These are phyloP conservation scores for Thermothelomyces thermophilus DNA, from an alignment of 2,329 filamentous ascomycete species.

Conservation along the genomic window DNA sequence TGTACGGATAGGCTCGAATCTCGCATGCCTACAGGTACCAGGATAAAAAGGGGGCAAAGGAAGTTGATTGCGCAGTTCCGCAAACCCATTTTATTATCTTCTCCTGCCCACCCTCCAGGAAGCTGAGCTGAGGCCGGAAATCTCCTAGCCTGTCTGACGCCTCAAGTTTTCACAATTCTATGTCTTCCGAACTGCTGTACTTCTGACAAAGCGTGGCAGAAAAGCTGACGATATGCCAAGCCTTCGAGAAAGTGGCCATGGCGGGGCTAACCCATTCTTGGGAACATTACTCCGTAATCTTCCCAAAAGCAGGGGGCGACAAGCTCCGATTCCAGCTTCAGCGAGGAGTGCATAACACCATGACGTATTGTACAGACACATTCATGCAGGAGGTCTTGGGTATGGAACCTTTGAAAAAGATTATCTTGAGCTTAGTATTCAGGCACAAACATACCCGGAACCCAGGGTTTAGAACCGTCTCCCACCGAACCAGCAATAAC, in stretches of 20 bases:
- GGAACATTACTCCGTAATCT: too few relatives aligned
- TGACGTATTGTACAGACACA: too few relatives aligned
- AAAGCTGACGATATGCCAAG: conserved; percentile 8
- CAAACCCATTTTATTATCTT: neutral
- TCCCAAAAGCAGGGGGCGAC: neutral
- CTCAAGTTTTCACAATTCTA: neutral
- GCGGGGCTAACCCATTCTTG: conserved; percentile 2
- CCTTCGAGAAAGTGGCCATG: conserved; percentile 8
- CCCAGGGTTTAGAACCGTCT: too few relatives aligned
- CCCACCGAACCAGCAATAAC: too few relatives aligned
- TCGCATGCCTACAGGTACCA: neutral
- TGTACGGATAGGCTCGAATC: conserved; percentile 4
- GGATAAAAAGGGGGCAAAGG: neutral
- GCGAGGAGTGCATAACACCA: neutral
- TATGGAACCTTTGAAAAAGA: too few relatives aligned
- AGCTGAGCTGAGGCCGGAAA: too few relatives aligned
- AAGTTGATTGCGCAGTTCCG: neutral
- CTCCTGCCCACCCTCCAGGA: too few relatives aligned
- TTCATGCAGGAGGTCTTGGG: too few relatives aligned
- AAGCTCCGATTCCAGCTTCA: neutral
- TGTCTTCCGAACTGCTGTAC: too few relatives aligned
- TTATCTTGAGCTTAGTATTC: too few relatives aligned
- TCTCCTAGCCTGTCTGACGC: neutral
- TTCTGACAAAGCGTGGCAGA: neutral
- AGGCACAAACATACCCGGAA: too few relatives aligned